Percentiles rank a stretch among this genome's conserved stretches.
Conservation (phyloP, 1,139 yeast species). For the Kurtzmaniella quercitrusa region DNA sequence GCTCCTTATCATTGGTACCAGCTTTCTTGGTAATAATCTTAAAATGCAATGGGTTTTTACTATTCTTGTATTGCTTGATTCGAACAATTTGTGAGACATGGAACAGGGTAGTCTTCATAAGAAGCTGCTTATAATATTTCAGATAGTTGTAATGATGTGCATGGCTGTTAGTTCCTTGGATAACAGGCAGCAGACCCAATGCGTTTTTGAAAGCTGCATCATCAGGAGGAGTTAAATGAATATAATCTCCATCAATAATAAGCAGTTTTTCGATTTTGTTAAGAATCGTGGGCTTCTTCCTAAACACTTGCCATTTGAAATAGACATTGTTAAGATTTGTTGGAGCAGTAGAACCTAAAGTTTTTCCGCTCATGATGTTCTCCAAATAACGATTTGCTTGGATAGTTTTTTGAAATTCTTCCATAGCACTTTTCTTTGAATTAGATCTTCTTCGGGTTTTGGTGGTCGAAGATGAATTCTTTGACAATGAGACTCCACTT, state of each 20-base stretch:
- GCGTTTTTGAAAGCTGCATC: constrained; percentile 45
- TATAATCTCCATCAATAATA: constrained; percentile 90
- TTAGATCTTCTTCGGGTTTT: not conserved
- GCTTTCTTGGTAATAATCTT: constrained; percentile 73
- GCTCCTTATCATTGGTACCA: constrained; percentile 22
- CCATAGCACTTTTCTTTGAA: constrained; percentile 1
- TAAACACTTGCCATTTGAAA: constrained; percentile 72
- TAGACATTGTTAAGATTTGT: constrained; percentile 36
- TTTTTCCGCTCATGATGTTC: constrained; percentile 32
- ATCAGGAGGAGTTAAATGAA: constrained; percentile 82
- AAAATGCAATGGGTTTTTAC: constrained; percentile 72
- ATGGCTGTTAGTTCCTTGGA: constrained; percentile 22
- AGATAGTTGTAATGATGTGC: constrained; percentile 53
- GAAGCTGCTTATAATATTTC: constrained; percentile 35
- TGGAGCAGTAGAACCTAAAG: constrained; percentile 25
- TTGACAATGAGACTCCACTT: not conserved
- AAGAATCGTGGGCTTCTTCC: constrained; percentile 81
- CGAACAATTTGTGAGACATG: constrained; percentile 76
- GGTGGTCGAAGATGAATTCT: not conserved
- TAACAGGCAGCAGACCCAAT: not conserved
- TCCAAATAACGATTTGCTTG: constrained; percentile 29
- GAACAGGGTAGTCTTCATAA: constrained; percentile 80
- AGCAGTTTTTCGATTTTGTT: constrained; percentile 78
- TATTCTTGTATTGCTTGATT: constrained; percentile 63
- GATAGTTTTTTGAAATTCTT: constrained; percentile 3